phyloP scores from a whole-genome alignment of 495 filamentous ascomycete genomes.

The Sabuloglossum arenarium region DNA sequence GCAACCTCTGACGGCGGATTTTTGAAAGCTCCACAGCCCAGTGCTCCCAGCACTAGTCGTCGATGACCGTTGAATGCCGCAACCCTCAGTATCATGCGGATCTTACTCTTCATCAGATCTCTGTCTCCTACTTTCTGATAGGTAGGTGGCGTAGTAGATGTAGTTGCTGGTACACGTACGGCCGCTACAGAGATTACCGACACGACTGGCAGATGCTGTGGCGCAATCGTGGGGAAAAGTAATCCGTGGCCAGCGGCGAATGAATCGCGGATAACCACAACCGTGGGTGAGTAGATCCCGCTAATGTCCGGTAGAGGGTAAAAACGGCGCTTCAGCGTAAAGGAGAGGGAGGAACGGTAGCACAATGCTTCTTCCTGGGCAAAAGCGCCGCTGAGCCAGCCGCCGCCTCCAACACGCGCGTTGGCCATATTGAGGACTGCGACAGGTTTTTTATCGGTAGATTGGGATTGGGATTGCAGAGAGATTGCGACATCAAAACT shows the following conservation, averaged over 20 bases:
- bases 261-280: conserved; percentile 31
- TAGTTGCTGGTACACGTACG: conserved; percentile 18
- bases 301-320: conserved; percentile 33
- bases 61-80: conserved; percentile 29
- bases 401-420: conserved; percentile 28
- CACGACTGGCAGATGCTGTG: conserved; percentile 23
- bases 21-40: conserved; percentile 43
- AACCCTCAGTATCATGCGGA: conserved; percentile 33
- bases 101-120: conserved; percentile 33
- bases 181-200: conserved; percentile 40
- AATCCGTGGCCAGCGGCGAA: conserved; percentile 20
- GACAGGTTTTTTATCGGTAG: conserved; percentile 16
- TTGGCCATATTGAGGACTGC: conserved; percentile 43
- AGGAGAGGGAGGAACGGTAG: conserved; percentile 35
- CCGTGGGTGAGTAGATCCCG: conserved; percentile 36
- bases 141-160: conserved; percentile 5
- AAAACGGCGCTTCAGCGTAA: conserved; percentile 27
- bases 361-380: conserved; percentile 50
- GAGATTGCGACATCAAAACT: not conserved
- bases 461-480: not conserved
- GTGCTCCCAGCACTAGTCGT: conserved; percentile 38
- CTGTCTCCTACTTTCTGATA: conserved; percentile 17
- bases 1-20: conserved; percentile 43
- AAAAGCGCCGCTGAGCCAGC: conserved; percentile 29
- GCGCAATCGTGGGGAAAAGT: conserved; percentile 16